Evolutionary conservation across 139 green algal genomes (phyloP).

Genomic region (Marvania coccoides): DNA sequence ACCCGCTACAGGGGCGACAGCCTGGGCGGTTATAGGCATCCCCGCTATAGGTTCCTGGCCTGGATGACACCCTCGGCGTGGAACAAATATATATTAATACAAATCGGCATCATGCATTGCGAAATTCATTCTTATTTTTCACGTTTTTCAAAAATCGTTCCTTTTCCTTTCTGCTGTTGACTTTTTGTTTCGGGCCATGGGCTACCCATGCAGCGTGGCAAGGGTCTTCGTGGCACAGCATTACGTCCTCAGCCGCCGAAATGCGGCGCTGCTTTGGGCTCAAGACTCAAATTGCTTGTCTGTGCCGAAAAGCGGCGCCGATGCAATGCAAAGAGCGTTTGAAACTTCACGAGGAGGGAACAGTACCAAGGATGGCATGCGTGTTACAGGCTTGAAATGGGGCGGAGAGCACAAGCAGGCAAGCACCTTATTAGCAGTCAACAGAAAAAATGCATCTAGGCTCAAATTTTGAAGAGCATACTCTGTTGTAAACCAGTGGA

Average conservation of each 20-base stretch:
- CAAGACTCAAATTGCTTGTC: neutral
- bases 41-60: neutral
- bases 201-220: neutral
- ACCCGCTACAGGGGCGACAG: slow-evolving; percentile 29
- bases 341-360: too few species aligned
- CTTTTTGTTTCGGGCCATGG: neutral
- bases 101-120: neutral
- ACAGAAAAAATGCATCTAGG: neutral
- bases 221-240: neutral
- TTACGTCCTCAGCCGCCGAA: neutral
- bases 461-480: neutral
- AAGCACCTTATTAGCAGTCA: too few species aligned
- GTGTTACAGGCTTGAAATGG: too few species aligned
- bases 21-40: neutral
- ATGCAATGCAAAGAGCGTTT: neutral
- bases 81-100: neutral
- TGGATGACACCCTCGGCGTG: neutral
- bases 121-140: neutral
- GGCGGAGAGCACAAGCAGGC: too few species aligned
- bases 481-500: neutral
- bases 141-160: neutral
- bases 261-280: neutral
- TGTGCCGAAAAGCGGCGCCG: neutral
- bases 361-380: too few species aligned
- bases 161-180: neutral